Percentiles rank a stretch among this genome's conserved stretches.
Evolutionary conservation across 1,284 basidiomycete species (phyloP).

Genomic region (Papiliotrema flavescens): DNA sequence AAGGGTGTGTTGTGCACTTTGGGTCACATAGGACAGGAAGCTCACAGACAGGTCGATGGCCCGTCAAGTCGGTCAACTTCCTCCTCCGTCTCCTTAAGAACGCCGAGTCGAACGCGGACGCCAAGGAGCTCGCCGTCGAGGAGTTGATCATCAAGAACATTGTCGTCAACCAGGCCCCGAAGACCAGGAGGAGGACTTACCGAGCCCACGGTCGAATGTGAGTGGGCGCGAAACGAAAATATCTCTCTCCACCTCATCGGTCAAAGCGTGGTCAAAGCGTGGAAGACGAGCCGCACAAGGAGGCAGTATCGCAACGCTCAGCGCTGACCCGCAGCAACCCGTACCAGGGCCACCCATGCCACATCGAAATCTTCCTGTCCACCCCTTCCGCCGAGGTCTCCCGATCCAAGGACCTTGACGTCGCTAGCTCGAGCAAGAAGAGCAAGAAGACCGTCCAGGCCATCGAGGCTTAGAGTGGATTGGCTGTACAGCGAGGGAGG

Average conservation of each 20-base stretch:
- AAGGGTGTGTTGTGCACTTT: conserved; percentile 64
- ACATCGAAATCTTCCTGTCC: conserved; percentile 89
- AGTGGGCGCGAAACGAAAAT: conserved; percentile 3
- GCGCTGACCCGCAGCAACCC: conserved; percentile 56
- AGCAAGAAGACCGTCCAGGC: conserved; percentile 48
- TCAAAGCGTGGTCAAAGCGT: neutral
- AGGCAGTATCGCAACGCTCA: neutral
- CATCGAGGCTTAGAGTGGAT: conserved; percentile 48
- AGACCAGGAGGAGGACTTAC: conserved; percentile 99
- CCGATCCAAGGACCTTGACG: conserved; percentile 76
- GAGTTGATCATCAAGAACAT: conserved; percentile 95
- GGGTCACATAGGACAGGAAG: neutral
- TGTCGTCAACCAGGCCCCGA: conserved; percentile 97
- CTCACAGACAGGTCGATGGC: conserved; percentile 81
- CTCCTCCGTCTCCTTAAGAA: conserved; percentile 95
- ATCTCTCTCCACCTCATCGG: too few species aligned
- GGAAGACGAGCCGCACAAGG: neutral
- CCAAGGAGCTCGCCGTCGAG: conserved; percentile 91
- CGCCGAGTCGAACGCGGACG: conserved; percentile 98
- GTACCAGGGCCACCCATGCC: conserved; percentile 87
- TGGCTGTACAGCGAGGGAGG: neutral
- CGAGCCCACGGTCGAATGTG: conserved; percentile 91
- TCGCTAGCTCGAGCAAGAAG: conserved; percentile 40
- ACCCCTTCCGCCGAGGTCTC: conserved; percentile 77
- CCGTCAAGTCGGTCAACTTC: conserved; percentile 98